Evolutionary conservation across 192 early-diverging fungal genomes (phyloP).

Genomic region (Dispira simplex): DNA sequence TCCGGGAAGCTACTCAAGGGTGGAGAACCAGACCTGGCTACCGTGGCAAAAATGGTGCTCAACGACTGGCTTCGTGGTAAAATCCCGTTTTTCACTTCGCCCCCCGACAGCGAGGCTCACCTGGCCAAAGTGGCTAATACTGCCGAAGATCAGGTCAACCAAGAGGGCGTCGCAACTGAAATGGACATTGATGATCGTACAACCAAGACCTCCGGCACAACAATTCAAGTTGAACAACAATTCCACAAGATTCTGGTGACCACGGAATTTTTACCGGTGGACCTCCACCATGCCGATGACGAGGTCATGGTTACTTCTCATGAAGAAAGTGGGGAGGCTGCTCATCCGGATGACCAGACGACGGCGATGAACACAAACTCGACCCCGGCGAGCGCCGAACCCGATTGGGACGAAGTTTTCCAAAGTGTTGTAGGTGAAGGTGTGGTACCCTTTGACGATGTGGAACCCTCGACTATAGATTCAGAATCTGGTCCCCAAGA

Average conservation of each 20-base stretch:
- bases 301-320: slow-evolving; percentile 28
- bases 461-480: slow-evolving; percentile 23
- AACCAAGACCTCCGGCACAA: slow-evolving; percentile 9
- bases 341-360: slow-evolving; percentile 24
- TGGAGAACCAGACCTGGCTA: slow-evolving; percentile 85
- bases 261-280: slow-evolving; percentile 69
- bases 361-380: slow-evolving; percentile 16
- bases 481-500: slow-evolving; percentile 27
- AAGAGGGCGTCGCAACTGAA: slow-evolving; percentile 13
- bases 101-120: slow-evolving; percentile 35
- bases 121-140: slow-evolving; percentile 12
- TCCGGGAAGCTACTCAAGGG: slow-evolving; percentile 89
- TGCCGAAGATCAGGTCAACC: slow-evolving; percentile 21
- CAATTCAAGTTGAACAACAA: slow-evolving; percentile 60
- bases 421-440: slow-evolving; percentile 59
- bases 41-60: slow-evolving; percentile 91
- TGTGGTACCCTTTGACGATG: slow-evolving; percentile 27
- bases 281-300: slow-evolving; percentile 50
- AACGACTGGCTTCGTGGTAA: slow-evolving; percentile 98
- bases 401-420: slow-evolving; percentile 84
- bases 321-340: slow-evolving; percentile 22
- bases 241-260: slow-evolving; percentile 86
- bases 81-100: slow-evolving; percentile 85
- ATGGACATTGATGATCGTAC: slow-evolving; percentile 9
- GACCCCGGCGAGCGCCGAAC: slow-evolving; percentile 24